phyloP scores from a whole-genome alignment of 2,329 filamentous ascomycete species.

The Aspergillus glaucus region DNA sequence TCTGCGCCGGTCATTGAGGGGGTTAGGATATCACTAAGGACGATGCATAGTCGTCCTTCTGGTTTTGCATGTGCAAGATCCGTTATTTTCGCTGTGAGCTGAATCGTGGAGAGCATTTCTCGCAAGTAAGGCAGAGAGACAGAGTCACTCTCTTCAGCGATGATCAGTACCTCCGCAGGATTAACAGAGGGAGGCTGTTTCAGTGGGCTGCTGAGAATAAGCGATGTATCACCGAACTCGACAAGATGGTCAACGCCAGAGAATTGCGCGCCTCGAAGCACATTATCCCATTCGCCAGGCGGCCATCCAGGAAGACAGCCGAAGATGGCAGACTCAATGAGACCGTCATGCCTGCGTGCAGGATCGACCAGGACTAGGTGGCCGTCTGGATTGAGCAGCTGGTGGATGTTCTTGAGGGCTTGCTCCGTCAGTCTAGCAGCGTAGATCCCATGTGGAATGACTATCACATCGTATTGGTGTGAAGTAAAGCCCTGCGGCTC shows the following conservation, averaged over 20 bases:
- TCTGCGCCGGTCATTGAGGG: conserved; percentile 2
- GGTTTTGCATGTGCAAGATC: conserved; percentile 5
- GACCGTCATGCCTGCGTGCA: conserved; percentile 1
- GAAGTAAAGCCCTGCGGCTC: conserved; percentile 3
- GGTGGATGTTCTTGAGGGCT: conserved; percentile 9
- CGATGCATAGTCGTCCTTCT: conserved; percentile 11
- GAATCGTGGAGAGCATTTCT: background rate
- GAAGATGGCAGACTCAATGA: conserved; percentile 7
- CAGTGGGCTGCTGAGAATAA: conserved; percentile 2
- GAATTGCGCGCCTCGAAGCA: conserved; percentile 1
- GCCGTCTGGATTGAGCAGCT: conserved; percentile 12
- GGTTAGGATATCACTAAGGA: conserved; percentile 9
- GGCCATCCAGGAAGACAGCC: conserved; percentile 6
- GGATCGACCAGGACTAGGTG: conserved; percentile 12
- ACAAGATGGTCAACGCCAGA: background rate
- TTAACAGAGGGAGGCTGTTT: background rate
- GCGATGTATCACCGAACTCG: background rate
- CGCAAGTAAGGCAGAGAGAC: background rate
- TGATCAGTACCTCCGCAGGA: conserved; percentile 6
- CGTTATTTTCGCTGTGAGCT: conserved; percentile 3
- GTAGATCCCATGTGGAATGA: conserved; percentile 13
- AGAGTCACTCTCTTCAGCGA: conserved; percentile 3
- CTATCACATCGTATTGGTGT: conserved; percentile 11
- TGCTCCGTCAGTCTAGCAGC: conserved; percentile 3
- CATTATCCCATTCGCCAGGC: background rate